These are phyloP conservation scores for Colletotrichum sp. DNA, from an alignment of 2,329 filamentous ascomycete species.

Conservation along the genomic window DNA sequence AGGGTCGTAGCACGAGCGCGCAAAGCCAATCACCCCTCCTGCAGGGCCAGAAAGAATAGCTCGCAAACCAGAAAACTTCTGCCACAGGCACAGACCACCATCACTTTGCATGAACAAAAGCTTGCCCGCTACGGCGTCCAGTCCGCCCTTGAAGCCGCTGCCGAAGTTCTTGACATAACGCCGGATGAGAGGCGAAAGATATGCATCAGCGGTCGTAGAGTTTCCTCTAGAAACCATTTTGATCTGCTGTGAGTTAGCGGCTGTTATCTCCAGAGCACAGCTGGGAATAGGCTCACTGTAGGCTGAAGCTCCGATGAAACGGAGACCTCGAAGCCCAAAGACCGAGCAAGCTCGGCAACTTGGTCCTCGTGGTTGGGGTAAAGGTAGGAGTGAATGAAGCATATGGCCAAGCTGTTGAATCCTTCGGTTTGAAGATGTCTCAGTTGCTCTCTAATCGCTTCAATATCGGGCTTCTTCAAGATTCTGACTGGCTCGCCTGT, in stretches of 20 bases:
- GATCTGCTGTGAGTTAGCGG: slow-evolving; percentile 49
- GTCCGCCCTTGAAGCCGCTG: slow-evolving; percentile 66
- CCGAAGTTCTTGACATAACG: slow-evolving; percentile 72
- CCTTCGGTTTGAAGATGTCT: slow-evolving; percentile 64
- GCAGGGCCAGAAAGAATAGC: slow-evolving; percentile 73
- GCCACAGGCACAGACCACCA: slow-evolving; percentile 50
- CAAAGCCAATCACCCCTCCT: slow-evolving; percentile 75
- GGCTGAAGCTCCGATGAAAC: slow-evolving; percentile 70
- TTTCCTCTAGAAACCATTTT: slow-evolving; percentile 71
- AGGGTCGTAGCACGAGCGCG: slow-evolving; percentile 70
- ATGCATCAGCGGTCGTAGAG: slow-evolving; percentile 73
- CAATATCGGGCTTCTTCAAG: slow-evolving; percentile 56
- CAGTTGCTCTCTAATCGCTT: slow-evolving; percentile 57
- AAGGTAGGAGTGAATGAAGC: slow-evolving; percentile 74
- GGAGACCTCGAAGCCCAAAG: slow-evolving; percentile 61
- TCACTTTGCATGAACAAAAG: slow-evolving; percentile 65
- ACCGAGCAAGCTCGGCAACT: slow-evolving; percentile 41
- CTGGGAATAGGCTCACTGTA: slow-evolving; percentile 66
- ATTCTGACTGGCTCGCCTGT: slow-evolving; percentile 71
- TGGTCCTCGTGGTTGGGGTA: slow-evolving; percentile 60
- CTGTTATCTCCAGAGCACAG: rapidly evolving
- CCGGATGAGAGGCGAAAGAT: slow-evolving; percentile 72
- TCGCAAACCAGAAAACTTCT: slow-evolving; percentile 66
- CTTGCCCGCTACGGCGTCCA: slow-evolving; percentile 55
- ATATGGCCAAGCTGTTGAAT: slow-evolving; percentile 58